phyloP scores from a whole-genome alignment of 176 grass and related monocot genomes.

The Alopecurus myosuroides region DNA sequence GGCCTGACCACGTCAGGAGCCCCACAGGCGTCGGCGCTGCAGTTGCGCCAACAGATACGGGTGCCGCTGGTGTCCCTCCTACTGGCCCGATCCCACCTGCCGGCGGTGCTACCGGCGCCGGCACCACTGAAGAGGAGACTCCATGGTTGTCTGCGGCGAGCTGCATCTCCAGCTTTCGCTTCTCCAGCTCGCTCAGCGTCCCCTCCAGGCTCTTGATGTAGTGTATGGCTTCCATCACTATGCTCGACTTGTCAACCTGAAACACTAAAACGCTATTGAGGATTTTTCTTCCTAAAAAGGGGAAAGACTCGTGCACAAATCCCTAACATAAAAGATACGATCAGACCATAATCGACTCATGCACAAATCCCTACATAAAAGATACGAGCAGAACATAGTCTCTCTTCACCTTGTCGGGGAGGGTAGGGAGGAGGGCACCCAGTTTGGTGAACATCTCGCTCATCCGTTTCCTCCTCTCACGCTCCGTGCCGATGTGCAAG shows the following conservation, averaged over 20 bases:
- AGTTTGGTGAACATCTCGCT: slow-evolving; percentile 39
- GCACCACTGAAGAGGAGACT: neutral
- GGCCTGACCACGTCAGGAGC: slow-evolving; percentile 56
- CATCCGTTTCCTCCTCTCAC: slow-evolving; percentile 45
- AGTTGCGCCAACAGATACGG: neutral
- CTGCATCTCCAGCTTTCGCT: slow-evolving; percentile 34
- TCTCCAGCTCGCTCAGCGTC: slow-evolving; percentile 34
- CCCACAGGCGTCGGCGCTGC: neutral
- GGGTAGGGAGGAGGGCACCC: slow-evolving; percentile 33
- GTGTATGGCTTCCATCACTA: slow-evolving; percentile 55
- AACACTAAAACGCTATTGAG: neutral
- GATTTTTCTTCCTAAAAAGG: too few relatives aligned
- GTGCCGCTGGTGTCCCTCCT: neutral
- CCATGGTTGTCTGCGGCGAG: neutral
- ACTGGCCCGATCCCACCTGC: neutral
- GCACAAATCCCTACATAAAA: too few relatives aligned
- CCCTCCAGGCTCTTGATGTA: slow-evolving; percentile 61
- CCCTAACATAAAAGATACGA: neutral
- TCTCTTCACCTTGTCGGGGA: slow-evolving; percentile 26
- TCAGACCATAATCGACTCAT: neutral
- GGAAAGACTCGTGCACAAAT: too few relatives aligned
- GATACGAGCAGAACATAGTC: too few relatives aligned
- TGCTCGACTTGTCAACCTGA: slow-evolving; percentile 52
- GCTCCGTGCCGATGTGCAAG: slow-evolving; percentile 32
- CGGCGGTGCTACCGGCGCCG: slow-evolving; percentile 13